phyloP scores from a whole-genome alignment of 176 grass and related monocot genomes.

The Saccharum spontaneum region DNA sequence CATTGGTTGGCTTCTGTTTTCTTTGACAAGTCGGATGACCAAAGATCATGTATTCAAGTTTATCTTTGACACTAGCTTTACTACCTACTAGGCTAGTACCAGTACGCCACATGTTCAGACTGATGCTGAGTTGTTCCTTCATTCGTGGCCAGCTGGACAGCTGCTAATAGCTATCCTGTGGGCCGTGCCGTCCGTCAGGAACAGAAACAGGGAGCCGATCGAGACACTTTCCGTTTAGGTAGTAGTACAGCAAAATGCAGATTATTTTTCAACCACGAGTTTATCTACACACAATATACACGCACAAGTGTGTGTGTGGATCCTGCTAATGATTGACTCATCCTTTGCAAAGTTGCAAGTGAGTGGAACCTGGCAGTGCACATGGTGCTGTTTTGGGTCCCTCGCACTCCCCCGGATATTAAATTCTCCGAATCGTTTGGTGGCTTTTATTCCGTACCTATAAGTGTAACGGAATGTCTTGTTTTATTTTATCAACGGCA shows the following conservation, averaged over 20 bases:
- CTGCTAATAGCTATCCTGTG: neutral
- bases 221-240: neutral
- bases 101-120: too few species aligned
- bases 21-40: too few species aligned
- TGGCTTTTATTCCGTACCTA: neutral
- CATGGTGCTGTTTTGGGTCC: constrained; percentile 35
- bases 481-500: neutral
- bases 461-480: neutral
- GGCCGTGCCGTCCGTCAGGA: neutral
- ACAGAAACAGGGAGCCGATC: neutral
- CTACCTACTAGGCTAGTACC: too few species aligned
- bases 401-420: neutral
- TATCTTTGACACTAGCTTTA: too few species aligned
- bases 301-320: neutral
- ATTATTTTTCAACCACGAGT: constrained; percentile 1
- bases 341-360: neutral
- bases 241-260: neutral
- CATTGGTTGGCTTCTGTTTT: too few species aligned
- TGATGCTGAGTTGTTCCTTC: constrained; percentile 5
- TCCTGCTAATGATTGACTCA: constrained; percentile 9
- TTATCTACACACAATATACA: neutral
- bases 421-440: neutral
- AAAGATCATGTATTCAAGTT: too few species aligned
- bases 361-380: constrained; percentile 30
- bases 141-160: neutral